Percentiles rank a stretch among this genome's conserved stretches.
Evolutionary conservation across 1,284 basidiomycete species (phyloP).

Genomic region (Cutaneotrichosporon curvatum): DNA sequence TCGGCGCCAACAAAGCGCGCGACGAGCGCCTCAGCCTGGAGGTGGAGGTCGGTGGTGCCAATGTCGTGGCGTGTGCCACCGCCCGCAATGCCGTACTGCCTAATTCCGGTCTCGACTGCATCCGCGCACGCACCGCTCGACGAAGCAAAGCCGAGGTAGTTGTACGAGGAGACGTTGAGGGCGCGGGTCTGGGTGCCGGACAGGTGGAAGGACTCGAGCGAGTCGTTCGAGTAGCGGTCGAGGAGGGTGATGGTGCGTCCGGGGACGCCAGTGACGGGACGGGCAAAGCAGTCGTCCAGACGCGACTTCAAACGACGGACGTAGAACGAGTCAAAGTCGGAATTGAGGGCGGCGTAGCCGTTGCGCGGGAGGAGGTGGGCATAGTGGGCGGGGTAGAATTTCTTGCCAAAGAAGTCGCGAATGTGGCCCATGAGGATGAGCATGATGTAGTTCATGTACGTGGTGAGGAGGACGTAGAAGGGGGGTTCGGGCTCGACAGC

Average conservation of each 20-base stretch:
- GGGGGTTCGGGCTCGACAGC: conserved; percentile 67
- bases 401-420: conserved; percentile 91
- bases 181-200: conserved; percentile 78
- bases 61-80: conserved; percentile 74
- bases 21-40: conserved; percentile 75
- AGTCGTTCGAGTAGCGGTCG: conserved; percentile 77
- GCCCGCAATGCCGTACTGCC: conserved; percentile 69
- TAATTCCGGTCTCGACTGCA: conserved; percentile 73
- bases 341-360: conserved; percentile 92
- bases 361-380: conserved; percentile 72
- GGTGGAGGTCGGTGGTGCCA: conserved; percentile 77
- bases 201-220: conserved; percentile 69
- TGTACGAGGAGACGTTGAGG: conserved; percentile 97
- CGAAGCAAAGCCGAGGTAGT: conserved; percentile 98
- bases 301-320: conserved; percentile 89
- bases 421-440: conserved; percentile 86
- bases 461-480: conserved; percentile 84
- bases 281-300: conserved; percentile 92
- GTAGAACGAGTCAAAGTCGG: conserved; percentile 99
- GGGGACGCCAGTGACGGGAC: conserved; percentile 89
- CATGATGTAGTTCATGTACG: conserved; percentile 82
- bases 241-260: conserved; percentile 84
- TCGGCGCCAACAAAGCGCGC: conserved; percentile 85
- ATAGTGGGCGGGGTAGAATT: conserved; percentile 64
- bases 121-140: conserved; percentile 88